Percentiles rank a stretch among this genome's conserved stretches.
Evolutionary conservation across 2,329 filamentous ascomycete genomes (phyloP).

Genomic region (Phaeosphaeriaceae sp.): DNA sequence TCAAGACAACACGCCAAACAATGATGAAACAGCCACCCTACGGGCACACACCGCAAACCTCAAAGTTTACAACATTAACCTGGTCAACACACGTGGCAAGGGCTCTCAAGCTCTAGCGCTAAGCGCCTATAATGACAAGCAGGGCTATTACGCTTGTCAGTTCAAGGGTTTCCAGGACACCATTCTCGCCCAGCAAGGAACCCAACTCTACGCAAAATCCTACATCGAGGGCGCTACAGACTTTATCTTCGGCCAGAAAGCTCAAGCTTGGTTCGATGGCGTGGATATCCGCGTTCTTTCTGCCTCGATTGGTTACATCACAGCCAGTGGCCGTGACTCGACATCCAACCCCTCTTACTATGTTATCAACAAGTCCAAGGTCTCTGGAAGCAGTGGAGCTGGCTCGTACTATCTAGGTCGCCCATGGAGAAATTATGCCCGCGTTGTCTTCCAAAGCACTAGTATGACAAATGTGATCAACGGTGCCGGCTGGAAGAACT

Average conservation of each 20-base stretch:
- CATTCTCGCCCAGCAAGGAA: constrained; percentile 52
- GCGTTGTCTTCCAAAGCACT: constrained; percentile 61
- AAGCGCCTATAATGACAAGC: constrained; percentile 57
- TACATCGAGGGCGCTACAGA: constrained; percentile 65
- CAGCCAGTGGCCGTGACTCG: constrained; percentile 43
- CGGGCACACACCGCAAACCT: constrained; percentile 58
- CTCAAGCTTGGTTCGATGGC: constrained; percentile 59
- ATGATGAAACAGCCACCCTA: constrained; percentile 63
- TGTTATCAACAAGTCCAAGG: constrained; percentile 61
- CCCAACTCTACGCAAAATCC: constrained; percentile 62
- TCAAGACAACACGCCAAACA: constrained; percentile 56
- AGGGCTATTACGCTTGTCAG: constrained; percentile 64
- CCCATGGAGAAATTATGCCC: constrained; percentile 59
- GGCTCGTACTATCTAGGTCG: constrained; percentile 60
- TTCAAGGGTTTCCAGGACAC: constrained; percentile 66
- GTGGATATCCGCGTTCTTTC: constrained; percentile 57
- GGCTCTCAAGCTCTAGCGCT: constrained; percentile 62
- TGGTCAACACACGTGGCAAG: constrained; percentile 53
- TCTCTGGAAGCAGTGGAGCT: constrained; percentile 50
- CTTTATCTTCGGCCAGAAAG: constrained; percentile 64
- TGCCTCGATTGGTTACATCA: constrained; percentile 50
- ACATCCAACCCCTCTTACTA: constrained; percentile 54
- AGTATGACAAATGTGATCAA: constrained; percentile 64
- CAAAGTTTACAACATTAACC: constrained; percentile 68
- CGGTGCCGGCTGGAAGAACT: constrained; percentile 63